Conservation (phyloP, 2,329 filamentous ascomycete species). For the Knufia petricola region DNA sequence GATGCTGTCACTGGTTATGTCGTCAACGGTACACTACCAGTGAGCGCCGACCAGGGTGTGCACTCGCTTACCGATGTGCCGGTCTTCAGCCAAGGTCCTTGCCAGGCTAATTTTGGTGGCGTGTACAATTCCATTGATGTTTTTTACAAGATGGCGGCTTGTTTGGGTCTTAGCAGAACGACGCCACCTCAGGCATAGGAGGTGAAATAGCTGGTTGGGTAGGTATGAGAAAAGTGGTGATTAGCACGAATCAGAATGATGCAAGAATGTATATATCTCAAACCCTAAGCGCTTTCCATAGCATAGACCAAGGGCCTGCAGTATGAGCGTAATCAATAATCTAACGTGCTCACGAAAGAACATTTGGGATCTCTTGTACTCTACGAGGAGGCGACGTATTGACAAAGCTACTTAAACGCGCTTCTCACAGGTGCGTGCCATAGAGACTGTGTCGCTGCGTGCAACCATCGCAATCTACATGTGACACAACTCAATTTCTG, state of each 20-base stretch:
- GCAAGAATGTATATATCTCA: too few species aligned
- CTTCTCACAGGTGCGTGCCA: too few species aligned
- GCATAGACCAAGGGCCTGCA: not conserved
- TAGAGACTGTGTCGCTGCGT: too few species aligned
- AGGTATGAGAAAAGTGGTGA: not conserved
- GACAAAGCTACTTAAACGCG: too few species aligned
- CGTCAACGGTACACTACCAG: slow-evolving; percentile 64
- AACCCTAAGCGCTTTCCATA: too few species aligned
- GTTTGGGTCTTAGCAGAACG: slow-evolving; percentile 27
- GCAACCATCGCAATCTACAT: too few species aligned
- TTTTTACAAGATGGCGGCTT: slow-evolving; percentile 28
- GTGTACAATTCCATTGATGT: slow-evolving; percentile 32
- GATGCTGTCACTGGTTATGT: slow-evolving; percentile 60
- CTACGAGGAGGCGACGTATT: too few species aligned
- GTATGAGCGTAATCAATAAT: too few species aligned
- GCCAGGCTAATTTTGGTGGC: slow-evolving; percentile 61
- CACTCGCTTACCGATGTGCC: slow-evolving; percentile 71
- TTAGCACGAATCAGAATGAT: not conserved
- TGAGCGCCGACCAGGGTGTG: slow-evolving; percentile 56
- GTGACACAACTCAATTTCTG: too few species aligned
- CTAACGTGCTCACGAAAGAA: too few species aligned
- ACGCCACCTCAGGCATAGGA: not conserved
- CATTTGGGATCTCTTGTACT: too few species aligned
- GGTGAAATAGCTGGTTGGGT: not conserved
- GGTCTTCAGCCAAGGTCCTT: slow-evolving; percentile 69